These are phyloP conservation scores for Vigna unguiculata DNA, from an alignment of 306 rosid species.

Conservation along the genomic window DNA sequence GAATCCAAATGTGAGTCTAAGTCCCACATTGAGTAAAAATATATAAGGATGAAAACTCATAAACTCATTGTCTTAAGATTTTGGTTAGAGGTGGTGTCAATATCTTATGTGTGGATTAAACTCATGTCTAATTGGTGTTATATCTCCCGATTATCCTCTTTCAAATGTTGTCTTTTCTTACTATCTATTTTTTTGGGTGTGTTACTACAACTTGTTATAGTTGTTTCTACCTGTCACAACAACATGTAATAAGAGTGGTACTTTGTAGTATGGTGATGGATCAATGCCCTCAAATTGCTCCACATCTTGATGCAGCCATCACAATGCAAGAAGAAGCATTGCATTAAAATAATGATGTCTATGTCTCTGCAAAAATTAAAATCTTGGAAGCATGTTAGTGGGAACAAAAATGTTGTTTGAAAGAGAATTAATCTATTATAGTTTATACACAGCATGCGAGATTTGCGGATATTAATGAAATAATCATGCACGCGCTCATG, in stretches of 20 bases:
- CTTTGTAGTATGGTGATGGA: background rate
- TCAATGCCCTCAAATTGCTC: background rate
- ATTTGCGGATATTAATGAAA: constrained; percentile 7
- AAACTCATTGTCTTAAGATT: too few species aligned
- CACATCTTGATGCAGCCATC: background rate
- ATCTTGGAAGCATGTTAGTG: constrained; percentile 7
- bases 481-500: constrained; percentile 43
- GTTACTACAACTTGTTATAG: too few species aligned
- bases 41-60: too few species aligned
- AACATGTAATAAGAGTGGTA: background rate
- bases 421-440: background rate
- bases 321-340: background rate
- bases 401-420: background rate
- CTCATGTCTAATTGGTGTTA: too few species aligned
- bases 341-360: constrained; percentile 3
- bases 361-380: constrained; percentile 8
- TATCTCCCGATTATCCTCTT: too few species aligned
- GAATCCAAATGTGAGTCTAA: too few species aligned
- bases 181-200: too few species aligned
- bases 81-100: too few species aligned
- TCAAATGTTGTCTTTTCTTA: too few species aligned
- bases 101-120: too few species aligned
- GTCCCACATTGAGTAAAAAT: too few species aligned
- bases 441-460: constrained; percentile 47
- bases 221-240: too few species aligned